A percentile compares a stretch with the other conserved stretches of the same genome.
phyloP scores from a whole-genome alignment of 495 filamentous ascomycete genomes.

The Cairneyella variabilis region DNA sequence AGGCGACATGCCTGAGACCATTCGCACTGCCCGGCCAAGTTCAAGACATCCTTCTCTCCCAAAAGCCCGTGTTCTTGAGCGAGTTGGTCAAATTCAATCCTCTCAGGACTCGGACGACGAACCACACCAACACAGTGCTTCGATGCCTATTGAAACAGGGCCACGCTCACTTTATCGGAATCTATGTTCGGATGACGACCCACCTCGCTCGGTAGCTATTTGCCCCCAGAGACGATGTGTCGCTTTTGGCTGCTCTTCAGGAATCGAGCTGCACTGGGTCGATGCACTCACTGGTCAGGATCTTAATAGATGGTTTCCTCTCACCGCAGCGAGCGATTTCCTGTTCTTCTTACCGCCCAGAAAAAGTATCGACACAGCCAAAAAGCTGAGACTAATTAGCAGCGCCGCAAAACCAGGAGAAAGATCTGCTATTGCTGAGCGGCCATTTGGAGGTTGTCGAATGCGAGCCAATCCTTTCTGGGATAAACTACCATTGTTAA shows the following conservation, averaged over 20 bases:
- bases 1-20: not conserved
- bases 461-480: slow-evolving; percentile 20
- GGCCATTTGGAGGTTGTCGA: slow-evolving; percentile 24
- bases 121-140: not conserved
- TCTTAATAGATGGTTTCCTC: slow-evolving; percentile 60
- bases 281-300: slow-evolving; percentile 57
- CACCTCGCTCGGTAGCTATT: slow-evolving; percentile 63
- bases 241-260: slow-evolving; percentile 64
- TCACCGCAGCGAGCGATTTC: slow-evolving; percentile 62
- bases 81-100: not conserved
- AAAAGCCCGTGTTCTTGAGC: not conserved
- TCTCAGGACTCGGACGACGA: not conserved
- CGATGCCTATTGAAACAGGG: slow-evolving; percentile 27
- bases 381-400: slow-evolving; percentile 64
- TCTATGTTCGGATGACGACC: slow-evolving; percentile 61
- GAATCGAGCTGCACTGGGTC: slow-evolving; percentile 72
- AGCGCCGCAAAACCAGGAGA: slow-evolving; percentile 30
- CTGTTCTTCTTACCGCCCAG: slow-evolving; percentile 63
- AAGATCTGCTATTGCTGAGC: slow-evolving; percentile 17
- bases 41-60: slow-evolving; percentile 8
- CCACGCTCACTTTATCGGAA: slow-evolving; percentile 49
- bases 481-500: slow-evolving; percentile 7
- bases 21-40: not conserved
- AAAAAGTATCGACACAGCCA: slow-evolving; percentile 45
- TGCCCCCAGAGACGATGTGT: slow-evolving; percentile 65